Evolutionary conservation across 2,329 filamentous ascomycete species (phyloP).

Genomic region (Nakataea oryzae): DNA sequence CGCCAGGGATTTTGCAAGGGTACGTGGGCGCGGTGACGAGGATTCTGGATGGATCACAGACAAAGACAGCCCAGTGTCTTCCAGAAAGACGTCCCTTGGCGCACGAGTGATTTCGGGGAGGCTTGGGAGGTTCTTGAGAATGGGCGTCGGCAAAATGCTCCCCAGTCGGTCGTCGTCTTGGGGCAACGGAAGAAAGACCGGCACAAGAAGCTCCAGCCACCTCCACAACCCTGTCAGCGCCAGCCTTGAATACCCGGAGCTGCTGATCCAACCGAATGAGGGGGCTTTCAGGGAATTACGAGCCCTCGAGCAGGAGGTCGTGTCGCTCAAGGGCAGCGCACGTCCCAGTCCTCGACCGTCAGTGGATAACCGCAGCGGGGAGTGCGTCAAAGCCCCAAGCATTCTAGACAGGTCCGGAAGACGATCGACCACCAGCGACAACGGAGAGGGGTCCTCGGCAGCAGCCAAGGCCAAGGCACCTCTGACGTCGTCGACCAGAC

Average conservation of each 20-base stretch:
- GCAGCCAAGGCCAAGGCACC: neutral
- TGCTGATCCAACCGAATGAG: constrained; percentile 10
- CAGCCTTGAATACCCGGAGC: constrained; percentile 13
- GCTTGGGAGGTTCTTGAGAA: neutral
- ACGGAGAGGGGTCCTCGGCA: neutral
- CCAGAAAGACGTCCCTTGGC: neutral
- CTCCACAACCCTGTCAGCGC: constrained; percentile 7
- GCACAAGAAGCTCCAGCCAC: constrained; percentile 4
- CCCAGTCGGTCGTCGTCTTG: constrained; percentile 5
- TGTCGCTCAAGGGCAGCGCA: constrained; percentile 9
- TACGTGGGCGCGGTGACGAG: constrained; percentile 10
- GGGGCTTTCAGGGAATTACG: constrained; percentile 11
- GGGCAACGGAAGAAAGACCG: too few species aligned
- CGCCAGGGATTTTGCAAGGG: constrained; percentile 18
- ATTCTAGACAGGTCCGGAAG: neutral
- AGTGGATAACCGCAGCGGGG: neutral
- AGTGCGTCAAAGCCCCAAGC: neutral
- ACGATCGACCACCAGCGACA: neutral
- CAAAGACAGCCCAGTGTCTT: neutral
- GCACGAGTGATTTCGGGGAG: neutral
- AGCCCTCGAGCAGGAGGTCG: constrained; percentile 11
- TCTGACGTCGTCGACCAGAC: neutral
- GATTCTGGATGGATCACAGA: constrained; percentile 15
- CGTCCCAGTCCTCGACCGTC: neutral
- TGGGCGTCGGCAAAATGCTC: constrained; percentile 14